Evolutionary conservation across 164 flowering plant species (phyloP).

Genomic region (Vitis labrusca): DNA sequence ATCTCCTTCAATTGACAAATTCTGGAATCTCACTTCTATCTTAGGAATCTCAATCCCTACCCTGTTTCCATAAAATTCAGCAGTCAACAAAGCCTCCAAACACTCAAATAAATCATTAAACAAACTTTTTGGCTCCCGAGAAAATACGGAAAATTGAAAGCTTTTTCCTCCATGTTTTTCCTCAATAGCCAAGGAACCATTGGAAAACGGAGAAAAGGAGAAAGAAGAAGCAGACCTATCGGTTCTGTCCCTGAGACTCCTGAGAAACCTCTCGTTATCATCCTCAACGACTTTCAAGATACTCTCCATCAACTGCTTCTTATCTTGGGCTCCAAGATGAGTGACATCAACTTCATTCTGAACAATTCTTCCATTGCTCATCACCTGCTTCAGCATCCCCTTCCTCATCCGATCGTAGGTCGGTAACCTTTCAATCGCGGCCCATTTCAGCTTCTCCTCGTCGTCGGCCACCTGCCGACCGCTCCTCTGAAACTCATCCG

Average conservation of each 20-base stretch:
- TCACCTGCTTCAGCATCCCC: conserved; percentile 13
- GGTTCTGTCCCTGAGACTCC: conserved; percentile 7
- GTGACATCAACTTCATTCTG: conserved; percentile 17
- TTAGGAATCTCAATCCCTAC: conserved; percentile 14
- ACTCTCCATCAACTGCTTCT: conserved; percentile 19
- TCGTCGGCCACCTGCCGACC: conserved; percentile 11
- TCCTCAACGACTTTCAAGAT: conserved; percentile 19
- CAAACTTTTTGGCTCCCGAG: background rate
- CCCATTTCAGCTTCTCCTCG: conserved; percentile 22
- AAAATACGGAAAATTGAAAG: background rate
- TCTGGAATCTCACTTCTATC: conserved; percentile 15
- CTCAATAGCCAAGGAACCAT: background rate
- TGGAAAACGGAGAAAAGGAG: background rate
- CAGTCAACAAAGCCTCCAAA: background rate
- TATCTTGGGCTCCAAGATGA: conserved; percentile 13
- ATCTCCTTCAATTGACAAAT: conserved; percentile 19
- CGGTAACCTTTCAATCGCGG: conserved; percentile 26
- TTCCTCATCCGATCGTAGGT: conserved; percentile 23
- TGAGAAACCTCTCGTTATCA: conserved; percentile 23
- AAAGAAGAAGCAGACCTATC: conserved; percentile 1
- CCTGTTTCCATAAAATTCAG: background rate
- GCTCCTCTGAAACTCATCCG: conserved; percentile 38
- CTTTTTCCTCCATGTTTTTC: background rate
- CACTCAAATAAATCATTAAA: background rate
- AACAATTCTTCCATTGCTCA: conserved; percentile 12